Conservation (phyloP, 805 yeast species). For the Sugiyamaella boreocaroliniensis region DNA sequence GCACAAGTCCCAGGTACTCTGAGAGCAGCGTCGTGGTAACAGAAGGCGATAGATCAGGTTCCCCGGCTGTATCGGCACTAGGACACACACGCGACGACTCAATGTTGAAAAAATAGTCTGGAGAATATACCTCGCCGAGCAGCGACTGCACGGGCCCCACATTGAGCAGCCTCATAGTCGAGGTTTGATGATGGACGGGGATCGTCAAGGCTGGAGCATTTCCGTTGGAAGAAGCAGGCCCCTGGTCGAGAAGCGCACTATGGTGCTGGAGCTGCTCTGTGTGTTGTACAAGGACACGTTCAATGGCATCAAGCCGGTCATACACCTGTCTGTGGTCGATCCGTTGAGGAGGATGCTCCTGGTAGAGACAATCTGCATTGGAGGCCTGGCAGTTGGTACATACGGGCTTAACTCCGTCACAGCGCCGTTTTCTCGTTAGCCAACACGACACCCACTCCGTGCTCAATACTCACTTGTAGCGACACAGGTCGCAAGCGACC, state of each 20-base stretch:
- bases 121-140: conserved; percentile 8
- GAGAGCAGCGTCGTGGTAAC: background rate
- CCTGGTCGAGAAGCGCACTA: background rate
- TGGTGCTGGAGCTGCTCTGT: background rate
- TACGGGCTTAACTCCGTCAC: conserved; percentile 9
- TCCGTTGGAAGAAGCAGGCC: background rate
- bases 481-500: conserved; percentile 12
- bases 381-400: conserved; percentile 8
- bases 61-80: too few relatives aligned
- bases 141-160: conserved; percentile 1
- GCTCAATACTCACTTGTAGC: conserved; percentile 5
- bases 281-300: background rate
- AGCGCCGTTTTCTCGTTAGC: conserved; percentile 10
- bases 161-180: conserved; percentile 5
- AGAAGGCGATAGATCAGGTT: background rate
- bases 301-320: conserved; percentile 1
- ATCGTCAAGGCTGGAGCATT: conserved; percentile 10
- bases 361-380: conserved; percentile 10
- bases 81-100: conserved; percentile 2
- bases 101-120: conserved; percentile 6
- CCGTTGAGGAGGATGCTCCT: conserved; percentile 2
- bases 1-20: conserved; percentile 3
- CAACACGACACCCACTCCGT: too few relatives aligned
- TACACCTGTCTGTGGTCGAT: background rate
- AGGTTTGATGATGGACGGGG: conserved; percentile 10